Conservation (phyloP, 1,284 basidiomycete species). For the Ganoderma multipileum region DNA sequence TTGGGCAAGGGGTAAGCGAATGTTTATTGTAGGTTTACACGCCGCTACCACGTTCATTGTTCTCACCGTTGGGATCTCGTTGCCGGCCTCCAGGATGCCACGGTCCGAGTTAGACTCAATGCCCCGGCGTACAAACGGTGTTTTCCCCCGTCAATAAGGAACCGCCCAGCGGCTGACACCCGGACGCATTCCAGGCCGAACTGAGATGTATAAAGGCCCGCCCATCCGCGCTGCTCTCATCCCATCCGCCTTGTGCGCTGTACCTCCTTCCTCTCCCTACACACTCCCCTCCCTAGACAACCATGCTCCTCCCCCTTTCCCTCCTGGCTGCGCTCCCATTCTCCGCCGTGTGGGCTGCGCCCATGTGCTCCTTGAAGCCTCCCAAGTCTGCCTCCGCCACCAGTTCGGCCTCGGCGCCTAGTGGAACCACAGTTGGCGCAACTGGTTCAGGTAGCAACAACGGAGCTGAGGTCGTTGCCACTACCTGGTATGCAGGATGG, state of each 20-base stretch:
- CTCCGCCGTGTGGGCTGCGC: slow-evolving; percentile 40
- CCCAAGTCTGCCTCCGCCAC: slow-evolving; percentile 21
- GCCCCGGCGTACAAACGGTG: not conserved
- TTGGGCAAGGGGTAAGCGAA: not conserved
- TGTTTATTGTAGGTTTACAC: not conserved
- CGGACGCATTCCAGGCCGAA: slow-evolving; percentile 7
- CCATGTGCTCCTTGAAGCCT: slow-evolving; percentile 37
- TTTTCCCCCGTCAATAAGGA: not conserved
- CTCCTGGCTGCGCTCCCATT: slow-evolving; percentile 33
- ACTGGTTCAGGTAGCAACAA: slow-evolving; percentile 14
- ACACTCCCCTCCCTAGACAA: slow-evolving; percentile 16
- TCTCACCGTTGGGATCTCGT: not conserved
- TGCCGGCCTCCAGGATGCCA: not conserved
- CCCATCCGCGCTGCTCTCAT: not conserved
- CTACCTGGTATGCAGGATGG: slow-evolving; percentile 69
- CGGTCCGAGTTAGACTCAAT: not conserved
- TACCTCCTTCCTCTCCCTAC: slow-evolving; percentile 7
- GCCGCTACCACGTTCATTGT: slow-evolving; percentile 2
- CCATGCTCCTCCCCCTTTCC: slow-evolving; percentile 36
- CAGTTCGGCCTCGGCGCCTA: slow-evolving; percentile 16
- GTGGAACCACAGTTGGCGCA: slow-evolving; percentile 13
- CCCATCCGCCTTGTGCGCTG: slow-evolving; percentile 9
- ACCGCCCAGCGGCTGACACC: slow-evolving; percentile 13
- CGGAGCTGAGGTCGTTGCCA: slow-evolving; percentile 45
- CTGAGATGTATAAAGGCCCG: slow-evolving; percentile 12